Base-by-base conservation (phyloP, 352 stramenopile species). In the Globisporangium paddicum region DNA sequence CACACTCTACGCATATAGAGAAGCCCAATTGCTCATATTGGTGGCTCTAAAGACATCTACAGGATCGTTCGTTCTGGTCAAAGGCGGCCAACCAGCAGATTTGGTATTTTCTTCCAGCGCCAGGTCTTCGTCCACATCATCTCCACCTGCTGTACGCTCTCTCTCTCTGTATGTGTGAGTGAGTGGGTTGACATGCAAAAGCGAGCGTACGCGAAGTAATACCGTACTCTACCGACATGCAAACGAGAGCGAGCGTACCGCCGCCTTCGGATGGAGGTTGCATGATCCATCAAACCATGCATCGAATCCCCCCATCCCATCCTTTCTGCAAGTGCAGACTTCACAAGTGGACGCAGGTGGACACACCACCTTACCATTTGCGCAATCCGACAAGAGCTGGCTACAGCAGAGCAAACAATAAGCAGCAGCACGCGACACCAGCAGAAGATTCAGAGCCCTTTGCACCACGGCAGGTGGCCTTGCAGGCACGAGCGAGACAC, bases 401-500 rank as follows among this genome's bases (percentile, higher is more conserved):
- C 47, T 54, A 28, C 38, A 44, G 10, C 28, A 28, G 16, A 44
- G 10, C 28, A 54, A 16, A 9, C 21, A n/a, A 32, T 32, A 9
- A 11, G n/a, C n/a, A n/a, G n/a, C 46, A 40, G 13, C 18, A 32
- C 3, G 5, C 28, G 47, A 26, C 28, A 19, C 38, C n/a, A 54
- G 47, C 47, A 54, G 47, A 54, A 54, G 47, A 23, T 47, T 47
- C 38, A 23, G 35, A 41, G 35, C 10, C n/a, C 38, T 21, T 21
- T 44, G 38, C 38, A 3, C 38, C 38, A 44, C n/a, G n/a, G n/a
- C n/a, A n/a, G n/a, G n/a, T 21, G 38, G 13, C 8, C 11, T 41
- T 41, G 14, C n/a, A n/a, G n/a, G n/a, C n/a, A n/a, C n/a, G n/a
- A n/a, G n/a, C n/a, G n/a, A 44, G 16, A 5, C 37, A n/a, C 37